Evolutionary conservation across 2,329 filamentous ascomycete species (phyloP).

Genomic region (Ophiocordyceps camponoti-leonardi): DNA sequence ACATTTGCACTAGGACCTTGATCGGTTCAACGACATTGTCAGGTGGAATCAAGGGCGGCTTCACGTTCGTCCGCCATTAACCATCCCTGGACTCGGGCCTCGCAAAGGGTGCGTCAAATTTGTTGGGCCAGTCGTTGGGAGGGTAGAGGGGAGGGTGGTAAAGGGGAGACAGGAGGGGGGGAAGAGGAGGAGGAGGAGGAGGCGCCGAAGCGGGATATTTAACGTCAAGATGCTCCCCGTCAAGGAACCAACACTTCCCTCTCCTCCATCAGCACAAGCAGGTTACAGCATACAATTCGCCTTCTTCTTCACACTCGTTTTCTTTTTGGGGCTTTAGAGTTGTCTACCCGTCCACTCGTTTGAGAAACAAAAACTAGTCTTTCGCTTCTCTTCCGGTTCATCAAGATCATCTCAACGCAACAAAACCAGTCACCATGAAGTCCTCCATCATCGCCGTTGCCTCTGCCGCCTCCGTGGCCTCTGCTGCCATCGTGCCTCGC

Average conservation of each 20-base stretch:
- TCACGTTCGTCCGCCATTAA: slow-evolving; percentile 1
- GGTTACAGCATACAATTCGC: slow-evolving; percentile 1
- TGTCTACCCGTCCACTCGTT: slow-evolving; percentile 8
- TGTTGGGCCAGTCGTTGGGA: background rate
- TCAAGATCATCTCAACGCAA: too few species aligned
- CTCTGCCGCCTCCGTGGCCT: slow-evolving; percentile 4
- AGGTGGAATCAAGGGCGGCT: slow-evolving; percentile 1
- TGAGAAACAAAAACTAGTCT: background rate
- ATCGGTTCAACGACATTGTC: background rate
- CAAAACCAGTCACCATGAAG: slow-evolving; percentile 8
- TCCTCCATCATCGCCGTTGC: slow-evolving; percentile 7
- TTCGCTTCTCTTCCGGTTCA: background rate
- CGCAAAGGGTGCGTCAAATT: background rate
- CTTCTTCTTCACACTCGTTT: slow-evolving; percentile 4
- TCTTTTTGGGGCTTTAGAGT: slow-evolving; percentile 5
- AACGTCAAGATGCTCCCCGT: slow-evolving; percentile 5
- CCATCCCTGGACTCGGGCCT: slow-evolving; percentile 1
- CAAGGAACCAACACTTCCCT: background rate
- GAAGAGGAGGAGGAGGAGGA: background rate
- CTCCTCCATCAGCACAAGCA: slow-evolving; percentile 3
- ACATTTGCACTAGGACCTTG: too few species aligned
- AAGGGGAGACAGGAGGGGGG: background rate
- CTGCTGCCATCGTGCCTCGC: slow-evolving; percentile 4
- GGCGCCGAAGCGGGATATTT: slow-evolving; percentile 4
- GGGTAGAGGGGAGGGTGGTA: background rate